Base-by-base conservation (phyloP, 73 alveolate species). In the Tetrahymena malaccensis region DNA sequence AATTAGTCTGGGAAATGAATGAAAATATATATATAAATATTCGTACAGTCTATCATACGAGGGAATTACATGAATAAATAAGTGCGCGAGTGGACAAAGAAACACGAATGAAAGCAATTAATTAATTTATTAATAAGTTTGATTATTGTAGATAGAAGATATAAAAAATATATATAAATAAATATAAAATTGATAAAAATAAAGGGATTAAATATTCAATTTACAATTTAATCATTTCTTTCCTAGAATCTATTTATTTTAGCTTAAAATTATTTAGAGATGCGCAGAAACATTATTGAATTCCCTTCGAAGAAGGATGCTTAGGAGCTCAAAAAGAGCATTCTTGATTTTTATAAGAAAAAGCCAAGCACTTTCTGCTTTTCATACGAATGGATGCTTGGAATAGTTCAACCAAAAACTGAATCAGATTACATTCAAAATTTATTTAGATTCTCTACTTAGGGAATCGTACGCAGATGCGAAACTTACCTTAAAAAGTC, bases 401-500 rank as follows among this genome's bases (percentile, higher is more conserved):
- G 89, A n/a, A 70, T 70, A n/a, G 89, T 70, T 70, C 37, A 70
- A n/a, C 89, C 43, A 70, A 70, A 70, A 70, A 70, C 89, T 70
- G 89, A 70, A 70, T 70, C 89, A 70, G 89, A 70, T 70, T 70
- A 70, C 89, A 70, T 70, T 70, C 89, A 70, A 70, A 70, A 70
- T 31, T 85, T 95, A 34, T 85, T 85, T 55, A 38, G 58, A 85
- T 85, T 85, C 55, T 35, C 85, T 94, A 35, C 94, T 17, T 27
- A 55, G 40, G 96, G 96, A 43, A 50, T 93, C 22, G 94, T 58
- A 15, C 93, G 94, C 34, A 43, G 97, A 95, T 95, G 97, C 33
- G 97, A 95, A 56, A 93, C 85, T 4, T 95, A 95, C 55, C 95
- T 94, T 70, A 95, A 89, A 95, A 95, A 95, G 35, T 83, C 95